A percentile compares a stretch with the other conserved stretches of the same genome.
Conservation (phyloP, 202 grass and related monocot genomes). For the Brachypodium distachyon region DNA sequence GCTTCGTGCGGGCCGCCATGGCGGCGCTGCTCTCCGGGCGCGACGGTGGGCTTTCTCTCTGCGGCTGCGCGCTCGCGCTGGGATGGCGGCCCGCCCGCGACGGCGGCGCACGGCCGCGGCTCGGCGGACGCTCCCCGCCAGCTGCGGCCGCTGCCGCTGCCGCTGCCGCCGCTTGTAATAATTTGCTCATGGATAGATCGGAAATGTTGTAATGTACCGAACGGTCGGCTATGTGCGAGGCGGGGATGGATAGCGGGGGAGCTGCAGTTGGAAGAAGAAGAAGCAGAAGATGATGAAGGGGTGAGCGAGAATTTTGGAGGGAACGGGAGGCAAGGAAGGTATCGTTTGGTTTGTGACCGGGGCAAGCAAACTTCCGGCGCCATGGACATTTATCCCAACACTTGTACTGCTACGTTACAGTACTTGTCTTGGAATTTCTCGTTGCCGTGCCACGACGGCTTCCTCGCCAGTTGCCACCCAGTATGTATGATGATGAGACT, state of each 20-base stretch:
- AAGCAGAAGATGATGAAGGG: background rate
- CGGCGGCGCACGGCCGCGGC: background rate
- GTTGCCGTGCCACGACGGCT: constrained; percentile 19
- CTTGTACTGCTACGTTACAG: background rate
- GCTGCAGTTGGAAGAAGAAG: background rate
- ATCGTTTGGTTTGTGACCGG: constrained; percentile 35
- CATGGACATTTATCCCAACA: background rate
- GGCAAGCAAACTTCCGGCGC: constrained; percentile 31
- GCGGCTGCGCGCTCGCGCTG: background rate
- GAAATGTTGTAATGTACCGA: too few species aligned
- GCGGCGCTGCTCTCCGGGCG: background rate
- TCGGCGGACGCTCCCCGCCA: background rate
- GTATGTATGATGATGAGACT: too few species aligned
- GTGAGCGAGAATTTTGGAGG: constrained; percentile 33
- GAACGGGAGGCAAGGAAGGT: constrained; percentile 39
- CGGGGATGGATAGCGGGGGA: background rate
- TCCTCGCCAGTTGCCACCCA: background rate
- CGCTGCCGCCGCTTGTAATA: too few species aligned
- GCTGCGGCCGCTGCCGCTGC: too few species aligned
- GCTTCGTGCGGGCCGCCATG: background rate
- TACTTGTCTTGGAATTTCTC: constrained; percentile 6
- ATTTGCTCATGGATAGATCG: constrained; percentile 20
- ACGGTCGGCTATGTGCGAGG: background rate
- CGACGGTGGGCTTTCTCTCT: too few species aligned
- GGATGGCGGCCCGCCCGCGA: background rate